Evolutionary conservation across 1,139 yeast genomes (phyloP), one percentile per base, ranked within the genome.

Genomic region (Hemisphaericaspora subhashii): DNA sequence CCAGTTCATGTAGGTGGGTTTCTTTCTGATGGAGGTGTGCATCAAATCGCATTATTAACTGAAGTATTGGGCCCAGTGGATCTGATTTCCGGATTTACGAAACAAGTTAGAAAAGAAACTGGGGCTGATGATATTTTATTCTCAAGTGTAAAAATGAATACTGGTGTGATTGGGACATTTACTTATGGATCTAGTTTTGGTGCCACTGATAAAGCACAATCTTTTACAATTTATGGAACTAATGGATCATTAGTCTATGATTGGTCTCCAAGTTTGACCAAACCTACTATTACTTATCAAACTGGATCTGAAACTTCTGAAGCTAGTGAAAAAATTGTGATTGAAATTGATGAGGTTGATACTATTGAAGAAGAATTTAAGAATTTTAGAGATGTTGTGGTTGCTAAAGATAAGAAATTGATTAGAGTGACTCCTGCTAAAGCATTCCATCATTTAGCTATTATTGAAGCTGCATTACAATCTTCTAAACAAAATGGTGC

Each of bases 21-120:
- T 62, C 71, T 89, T 52, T 82, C 92, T 48, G 98, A 89, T 57
- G 96, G 96, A 53, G 97, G 97, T 58, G 98, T 89, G 11, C 98
- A 89, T 64, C 96, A 89, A 63, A 68, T 89, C 60, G 96, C 96
- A 3, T 67, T 87, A 33, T 74, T 89, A 52, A 87, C 95, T 8
- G 88, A 79, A 46, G 80, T 87, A n/a, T 71, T 89, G 44, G 96
- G 97, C 36, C 71, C 73, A 25, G 83, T 87, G 16, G 80, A 75
- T 40, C 64, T 81, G 3, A 77, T 88, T 26, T 74, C 85, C 43
- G 95, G 86, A 8, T 75, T 77, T 50, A 82, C 96, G 13, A 79
- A 70, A 47, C 96, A 88, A 65, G 72, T 87, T 38, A 77, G 87
- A 56, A 69, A 80, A 53, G 77, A 74, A 52, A 81, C 92, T 45